These are phyloP conservation scores for Podospora australis DNA, from an alignment of 495 filamentous ascomycete genomes.

Conservation along the genomic window DNA sequence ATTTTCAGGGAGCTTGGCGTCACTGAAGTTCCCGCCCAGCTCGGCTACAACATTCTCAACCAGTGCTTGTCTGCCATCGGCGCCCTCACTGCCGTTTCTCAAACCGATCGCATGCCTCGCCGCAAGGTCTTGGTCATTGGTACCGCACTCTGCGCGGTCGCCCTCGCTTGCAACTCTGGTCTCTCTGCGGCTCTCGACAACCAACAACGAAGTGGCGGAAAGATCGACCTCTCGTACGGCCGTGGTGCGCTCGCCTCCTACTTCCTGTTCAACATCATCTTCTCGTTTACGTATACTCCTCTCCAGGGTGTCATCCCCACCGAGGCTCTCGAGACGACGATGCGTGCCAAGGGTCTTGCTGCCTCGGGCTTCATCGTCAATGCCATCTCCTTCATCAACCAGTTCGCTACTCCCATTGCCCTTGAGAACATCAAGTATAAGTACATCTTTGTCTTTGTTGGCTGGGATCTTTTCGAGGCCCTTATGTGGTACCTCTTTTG, in stretches of 20 bases:
- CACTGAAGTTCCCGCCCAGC: slow-evolving; percentile 26
- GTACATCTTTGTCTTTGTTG: slow-evolving; percentile 47
- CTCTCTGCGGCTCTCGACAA: slow-evolving; percentile 36
- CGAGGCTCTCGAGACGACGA: slow-evolving; percentile 46
- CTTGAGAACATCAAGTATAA: slow-evolving; percentile 42
- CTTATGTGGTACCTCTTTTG: slow-evolving; percentile 43
- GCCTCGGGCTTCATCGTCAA: slow-evolving; percentile 38
- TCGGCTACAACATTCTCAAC: slow-evolving; percentile 43
- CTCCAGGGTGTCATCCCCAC: slow-evolving; percentile 54
- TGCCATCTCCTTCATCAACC: slow-evolving; percentile 45
- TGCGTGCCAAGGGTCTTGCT: slow-evolving; percentile 46
- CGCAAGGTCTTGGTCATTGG: slow-evolving; percentile 38
- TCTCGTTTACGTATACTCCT: slow-evolving; percentile 55
- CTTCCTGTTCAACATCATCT: slow-evolving; percentile 56
- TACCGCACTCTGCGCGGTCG: slow-evolving; percentile 42
- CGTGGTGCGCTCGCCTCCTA: slow-evolving; percentile 41
- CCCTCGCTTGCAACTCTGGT: slow-evolving; percentile 43
- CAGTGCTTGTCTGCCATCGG: slow-evolving; percentile 39
- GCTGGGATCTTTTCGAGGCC: slow-evolving; percentile 40
- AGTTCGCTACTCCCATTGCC: slow-evolving; percentile 44
- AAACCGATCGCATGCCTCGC: slow-evolving; percentile 41
- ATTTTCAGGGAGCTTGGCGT: slow-evolving; percentile 31
- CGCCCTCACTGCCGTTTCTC: slow-evolving; percentile 34
- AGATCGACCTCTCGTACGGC: slow-evolving; percentile 25
- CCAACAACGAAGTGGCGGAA: slow-evolving; percentile 12